Conservation (phyloP, 2,329 filamentous ascomycete species). For the Westerdykella aurantiaca region DNA sequence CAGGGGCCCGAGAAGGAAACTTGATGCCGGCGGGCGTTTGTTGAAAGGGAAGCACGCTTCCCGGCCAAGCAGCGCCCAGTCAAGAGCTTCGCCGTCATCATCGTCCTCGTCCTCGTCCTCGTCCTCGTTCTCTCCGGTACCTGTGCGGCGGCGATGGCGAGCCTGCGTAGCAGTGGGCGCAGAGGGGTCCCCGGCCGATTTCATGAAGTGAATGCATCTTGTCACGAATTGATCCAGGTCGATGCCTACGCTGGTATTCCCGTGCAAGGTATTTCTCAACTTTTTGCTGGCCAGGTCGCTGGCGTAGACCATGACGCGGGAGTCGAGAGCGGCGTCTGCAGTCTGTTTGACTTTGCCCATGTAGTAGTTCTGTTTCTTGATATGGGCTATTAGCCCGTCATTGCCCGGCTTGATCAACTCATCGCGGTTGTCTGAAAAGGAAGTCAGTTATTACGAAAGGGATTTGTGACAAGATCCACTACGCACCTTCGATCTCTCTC, state of each 20-base stretch:
- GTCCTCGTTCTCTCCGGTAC: slow-evolving; percentile 39
- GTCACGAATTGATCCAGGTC: slow-evolving; percentile 89
- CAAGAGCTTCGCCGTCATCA: slow-evolving; percentile 63
- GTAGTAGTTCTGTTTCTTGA: slow-evolving; percentile 60
- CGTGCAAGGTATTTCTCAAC: slow-evolving; percentile 66
- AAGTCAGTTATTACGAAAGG: not conserved
- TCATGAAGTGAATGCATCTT: slow-evolving; percentile 86
- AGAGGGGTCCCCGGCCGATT: slow-evolving; percentile 47
- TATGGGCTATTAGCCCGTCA: slow-evolving; percentile 54
- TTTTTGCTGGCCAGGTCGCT: slow-evolving; percentile 77
- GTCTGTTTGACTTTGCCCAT: slow-evolving; percentile 75
- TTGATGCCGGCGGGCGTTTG: slow-evolving; percentile 67
- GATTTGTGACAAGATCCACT: not conserved
- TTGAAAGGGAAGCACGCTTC: slow-evolving; percentile 70
- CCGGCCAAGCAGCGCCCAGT: slow-evolving; percentile 77
- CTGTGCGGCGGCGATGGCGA: slow-evolving; percentile 46
- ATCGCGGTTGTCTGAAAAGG: slow-evolving; percentile 57
- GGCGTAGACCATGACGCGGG: slow-evolving; percentile 73
- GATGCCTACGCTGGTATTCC: slow-evolving; percentile 66
- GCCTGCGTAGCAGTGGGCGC: slow-evolving; percentile 48
- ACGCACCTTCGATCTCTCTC: slow-evolving; percentile 53
- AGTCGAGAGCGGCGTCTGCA: slow-evolving; percentile 83
- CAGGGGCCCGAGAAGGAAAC: slow-evolving; percentile 82
- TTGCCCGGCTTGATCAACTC: slow-evolving; percentile 65
- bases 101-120: slow-evolving; percentile 64